A percentile compares a stretch with the other conserved stretches of the same genome.
These are phyloP conservation scores for Petrea volubilis DNA, from an alignment of 257 asterid species.

Conservation along the genomic window DNA sequence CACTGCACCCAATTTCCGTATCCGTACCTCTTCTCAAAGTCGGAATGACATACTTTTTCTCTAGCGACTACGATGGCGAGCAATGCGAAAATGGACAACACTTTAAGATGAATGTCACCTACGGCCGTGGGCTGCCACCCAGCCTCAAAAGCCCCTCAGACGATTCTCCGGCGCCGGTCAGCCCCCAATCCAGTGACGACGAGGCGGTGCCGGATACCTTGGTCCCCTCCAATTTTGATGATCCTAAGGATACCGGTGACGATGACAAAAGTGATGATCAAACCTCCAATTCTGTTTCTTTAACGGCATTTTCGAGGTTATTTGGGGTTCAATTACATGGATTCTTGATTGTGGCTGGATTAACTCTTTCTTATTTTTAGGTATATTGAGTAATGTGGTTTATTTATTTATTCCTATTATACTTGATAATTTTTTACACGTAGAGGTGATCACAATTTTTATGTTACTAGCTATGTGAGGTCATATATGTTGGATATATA, in stretches of 20 bases:
- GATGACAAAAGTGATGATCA: conserved; percentile 31
- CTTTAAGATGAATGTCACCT: conserved; percentile 54
- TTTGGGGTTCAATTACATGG: conserved; percentile 33
- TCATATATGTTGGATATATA: no score
- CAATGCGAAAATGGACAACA: conserved; percentile 74
- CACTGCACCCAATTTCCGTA: conserved; percentile 41
- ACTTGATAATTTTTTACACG: background rate
- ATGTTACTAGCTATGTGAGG: background rate
- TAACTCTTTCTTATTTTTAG: conserved; percentile 10
- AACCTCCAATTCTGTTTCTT: conserved; percentile 47
- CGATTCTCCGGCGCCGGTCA: conserved; percentile 47
- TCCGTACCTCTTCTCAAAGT: conserved; percentile 56
- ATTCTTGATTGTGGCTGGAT: conserved; percentile 30
- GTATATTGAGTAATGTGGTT: conserved; percentile 13
- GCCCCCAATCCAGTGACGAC: conserved; percentile 54
- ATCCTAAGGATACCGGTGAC: conserved; percentile 55
- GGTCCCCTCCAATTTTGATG: conserved; percentile 69
- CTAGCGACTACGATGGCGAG: conserved; percentile 85
- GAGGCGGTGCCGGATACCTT: conserved; percentile 73
- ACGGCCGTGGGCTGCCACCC: conserved; percentile 74
- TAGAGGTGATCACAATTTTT: background rate
- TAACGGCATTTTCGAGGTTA: conserved; percentile 17
- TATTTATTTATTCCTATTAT: background rate
- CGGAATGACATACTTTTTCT: conserved; percentile 70
- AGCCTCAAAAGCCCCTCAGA: conserved; percentile 40